Evolutionary conservation across 2,329 filamentous ascomycete genomes (phyloP).

Genomic region (Fusarium sterilihyphosum): DNA sequence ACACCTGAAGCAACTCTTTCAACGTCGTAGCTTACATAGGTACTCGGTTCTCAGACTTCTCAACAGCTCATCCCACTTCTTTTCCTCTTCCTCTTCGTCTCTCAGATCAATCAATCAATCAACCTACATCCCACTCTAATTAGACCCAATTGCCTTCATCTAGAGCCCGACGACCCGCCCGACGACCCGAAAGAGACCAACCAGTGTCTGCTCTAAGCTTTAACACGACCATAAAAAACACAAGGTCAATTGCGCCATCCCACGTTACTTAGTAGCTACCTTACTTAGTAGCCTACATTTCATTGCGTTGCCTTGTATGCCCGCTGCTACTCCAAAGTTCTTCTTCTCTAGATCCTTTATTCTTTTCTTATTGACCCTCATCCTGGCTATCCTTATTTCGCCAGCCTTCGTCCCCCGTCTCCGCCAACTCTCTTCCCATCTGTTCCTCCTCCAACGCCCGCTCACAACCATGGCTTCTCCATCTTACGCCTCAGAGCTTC

Average conservation of each 20-base stretch:
- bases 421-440: conserved; percentile 41
- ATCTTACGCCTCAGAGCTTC: conserved; percentile 79
- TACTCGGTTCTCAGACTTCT: background rate
- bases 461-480: conserved; percentile 48
- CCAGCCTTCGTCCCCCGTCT: conserved; percentile 43
- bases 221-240: background rate
- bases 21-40: conserved; percentile 12
- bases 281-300: background rate
- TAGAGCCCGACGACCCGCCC: conserved; percentile 36
- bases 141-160: conserved; percentile 14
- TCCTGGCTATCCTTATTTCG: conserved; percentile 43
- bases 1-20: background rate
- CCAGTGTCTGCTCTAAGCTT: background rate
- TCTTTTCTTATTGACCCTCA: conserved; percentile 39
- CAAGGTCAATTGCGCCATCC: conserved; percentile 29
- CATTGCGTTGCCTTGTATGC: conserved; percentile 27
- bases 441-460: conserved; percentile 38
- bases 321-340: conserved; percentile 14
- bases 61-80: conserved; percentile 28
- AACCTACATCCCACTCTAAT: conserved; percentile 26
- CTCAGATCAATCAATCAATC: conserved; percentile 10
- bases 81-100: background rate
- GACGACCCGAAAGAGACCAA: conserved; percentile 37
- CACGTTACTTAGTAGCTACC: conserved; percentile 22
- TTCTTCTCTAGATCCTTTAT: conserved; percentile 15